Evolutionary conservation across 106 monocot genomes (phyloP), one percentile per base, ranked within the genome.

Genomic region (Apostasia shenzhenica): DNA sequence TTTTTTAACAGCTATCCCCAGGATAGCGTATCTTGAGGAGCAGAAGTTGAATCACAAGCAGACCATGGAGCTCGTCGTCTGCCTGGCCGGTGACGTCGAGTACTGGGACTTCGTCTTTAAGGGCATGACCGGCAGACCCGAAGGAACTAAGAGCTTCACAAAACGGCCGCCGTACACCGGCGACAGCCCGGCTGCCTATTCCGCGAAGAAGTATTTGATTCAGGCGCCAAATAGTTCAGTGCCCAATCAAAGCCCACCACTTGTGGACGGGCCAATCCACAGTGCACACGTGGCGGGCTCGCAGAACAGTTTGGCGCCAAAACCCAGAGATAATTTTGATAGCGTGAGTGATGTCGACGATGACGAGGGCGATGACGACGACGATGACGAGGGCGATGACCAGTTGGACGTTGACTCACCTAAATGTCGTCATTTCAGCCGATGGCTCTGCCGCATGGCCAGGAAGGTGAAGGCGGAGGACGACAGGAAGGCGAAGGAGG

Each of bases 91-190:
- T 0, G 54, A 73, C 39, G n/a, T 9, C 8, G 55, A 1, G 5
- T 63, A 64, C 52, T 73, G 73, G 73, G 64, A 64, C 1, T 73
- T 73, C 7, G 62, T 62, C 14, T 5, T 3, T 1, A 62, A 11
- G 72, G 72, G 72, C 8, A 61, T 6, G 14, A 72, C 60, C 12
- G 61, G 47, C 1, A 8, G 40, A 59, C 8, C 4, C n/a, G 13
- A n/a, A 56, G 8, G 8, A 8, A 50, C 50, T 8, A 50, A 50
- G 50, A 5, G 4, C 8, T 50, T 26, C 26, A 26, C 26, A 26
- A 26, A 26, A 26, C 26, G 26, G 26, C 26, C 26, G 26, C 26
- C 26, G 26, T 26, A 26, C 26, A 26, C 26, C 26, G 26, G 26
- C 26, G 26, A 26, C 26, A 26, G 26, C 26, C 26, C 26, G 26